Conservation (phyloP, 768 basidiomycete species). For the Tulasnella sp. region DNA sequence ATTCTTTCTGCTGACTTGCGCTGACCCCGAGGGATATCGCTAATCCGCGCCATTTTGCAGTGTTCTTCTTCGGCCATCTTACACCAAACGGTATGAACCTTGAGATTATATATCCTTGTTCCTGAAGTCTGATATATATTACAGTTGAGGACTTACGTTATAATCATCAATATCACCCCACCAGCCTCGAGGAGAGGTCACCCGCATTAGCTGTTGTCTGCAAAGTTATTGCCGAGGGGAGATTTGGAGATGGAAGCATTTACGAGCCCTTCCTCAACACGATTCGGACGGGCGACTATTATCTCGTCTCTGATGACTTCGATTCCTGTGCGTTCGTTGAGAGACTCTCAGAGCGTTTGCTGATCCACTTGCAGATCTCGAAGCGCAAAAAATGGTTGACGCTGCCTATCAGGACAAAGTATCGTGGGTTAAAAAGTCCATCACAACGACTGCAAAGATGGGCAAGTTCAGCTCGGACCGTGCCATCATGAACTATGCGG, state of each 20-base stretch:
- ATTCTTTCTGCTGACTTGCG: conserved; percentile 62
- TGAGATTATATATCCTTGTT: not conserved
- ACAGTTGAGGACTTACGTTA: conserved; percentile 80
- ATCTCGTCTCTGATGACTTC: conserved; percentile 88
- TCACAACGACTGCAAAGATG: conserved; percentile 74
- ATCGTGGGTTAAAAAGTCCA: conserved; percentile 90
- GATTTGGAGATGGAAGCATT: conserved; percentile 73
- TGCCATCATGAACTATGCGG: conserved; percentile 87
- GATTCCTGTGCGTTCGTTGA: conserved; percentile 59
- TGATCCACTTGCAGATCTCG: conserved; percentile 52
- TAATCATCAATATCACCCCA: conserved; percentile 78
- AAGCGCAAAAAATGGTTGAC: conserved; percentile 82
- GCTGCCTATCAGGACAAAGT: conserved; percentile 77
- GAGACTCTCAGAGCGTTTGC: conserved; percentile 33
- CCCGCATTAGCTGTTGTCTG: conserved; percentile 76
- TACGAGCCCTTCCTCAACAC: conserved; percentile 71
- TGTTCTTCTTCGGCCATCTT: conserved; percentile 80
- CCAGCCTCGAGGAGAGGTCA: conserved; percentile 77
- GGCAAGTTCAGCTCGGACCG: conserved; percentile 93
- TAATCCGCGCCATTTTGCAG: not conserved
- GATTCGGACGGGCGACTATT: conserved; percentile 57
- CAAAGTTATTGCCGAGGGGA: conserved; percentile 66
- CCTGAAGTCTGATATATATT: conserved; percentile 48
- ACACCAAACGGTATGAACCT: conserved; percentile 52
- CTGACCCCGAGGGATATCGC: too few species aligned